Conservation (phyloP, 306 rosid species). For the Herpetospermum pedunculosum region DNA sequence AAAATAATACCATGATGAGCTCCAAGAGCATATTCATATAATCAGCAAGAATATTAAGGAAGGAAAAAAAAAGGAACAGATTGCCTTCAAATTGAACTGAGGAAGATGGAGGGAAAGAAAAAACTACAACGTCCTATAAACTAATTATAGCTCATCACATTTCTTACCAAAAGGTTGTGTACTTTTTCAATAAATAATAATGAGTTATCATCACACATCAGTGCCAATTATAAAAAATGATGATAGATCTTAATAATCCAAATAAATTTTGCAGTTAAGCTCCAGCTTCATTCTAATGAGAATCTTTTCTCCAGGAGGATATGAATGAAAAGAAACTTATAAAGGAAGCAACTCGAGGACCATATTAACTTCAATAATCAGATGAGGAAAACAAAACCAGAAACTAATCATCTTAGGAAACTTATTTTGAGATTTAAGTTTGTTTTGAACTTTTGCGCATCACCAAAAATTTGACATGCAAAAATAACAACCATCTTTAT, state of each 20-base stretch:
- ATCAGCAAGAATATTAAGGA: neutral
- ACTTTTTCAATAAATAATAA: neutral
- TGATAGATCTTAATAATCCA: neutral
- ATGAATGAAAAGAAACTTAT: neutral
- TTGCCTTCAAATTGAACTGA: neutral
- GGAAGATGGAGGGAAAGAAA: neutral
- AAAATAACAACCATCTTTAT: neutral
- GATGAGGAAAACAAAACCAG: neutral
- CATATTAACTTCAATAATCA: neutral
- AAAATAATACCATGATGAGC: slow-evolving; percentile 30
- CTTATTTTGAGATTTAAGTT: neutral
- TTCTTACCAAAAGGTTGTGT: neutral
- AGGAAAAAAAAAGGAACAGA: neutral
- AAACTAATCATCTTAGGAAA: neutral
- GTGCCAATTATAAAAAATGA: neutral
- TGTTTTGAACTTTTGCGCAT: neutral
- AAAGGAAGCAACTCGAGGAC: neutral
- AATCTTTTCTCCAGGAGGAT: neutral
- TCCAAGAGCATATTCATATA: neutral
- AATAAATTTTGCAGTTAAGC: neutral
- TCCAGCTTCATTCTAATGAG: neutral
- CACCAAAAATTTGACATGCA: neutral
- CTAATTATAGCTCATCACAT: neutral
- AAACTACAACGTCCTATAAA: neutral
- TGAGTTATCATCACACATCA: neutral